phyloP scores from a whole-genome alignment of 2,329 filamentous ascomycete genomes.

The Ceratocystis cubensis region DNA sequence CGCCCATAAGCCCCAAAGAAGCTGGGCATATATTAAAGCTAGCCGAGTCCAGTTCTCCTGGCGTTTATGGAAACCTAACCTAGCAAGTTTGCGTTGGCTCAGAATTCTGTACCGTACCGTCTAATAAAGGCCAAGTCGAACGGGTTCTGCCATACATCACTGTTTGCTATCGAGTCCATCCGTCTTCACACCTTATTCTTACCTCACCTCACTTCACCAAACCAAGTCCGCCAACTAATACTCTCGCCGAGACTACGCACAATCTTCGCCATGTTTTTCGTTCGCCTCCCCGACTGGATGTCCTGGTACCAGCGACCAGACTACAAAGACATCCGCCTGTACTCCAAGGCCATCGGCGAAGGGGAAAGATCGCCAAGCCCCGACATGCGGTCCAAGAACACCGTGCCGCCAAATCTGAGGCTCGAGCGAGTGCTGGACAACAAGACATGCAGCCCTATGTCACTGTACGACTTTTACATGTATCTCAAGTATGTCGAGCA shows the following conservation, averaged over 20 bases:
- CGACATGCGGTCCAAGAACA: slow-evolving; percentile 28
- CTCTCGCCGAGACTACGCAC: no score
- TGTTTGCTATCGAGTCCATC: background rate
- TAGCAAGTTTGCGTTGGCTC: background rate
- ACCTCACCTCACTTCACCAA: no score
- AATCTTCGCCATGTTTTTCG: slow-evolving; percentile 20
- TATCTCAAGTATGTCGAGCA: slow-evolving; percentile 39
- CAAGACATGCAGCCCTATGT: slow-evolving; percentile 40
- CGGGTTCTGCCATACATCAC: background rate
- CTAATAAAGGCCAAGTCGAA: background rate
- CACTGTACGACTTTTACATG: slow-evolving; percentile 40
- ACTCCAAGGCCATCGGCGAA: slow-evolving; percentile 29
- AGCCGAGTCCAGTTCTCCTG: background rate
- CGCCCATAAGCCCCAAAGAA: background rate
- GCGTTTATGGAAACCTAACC: no score
- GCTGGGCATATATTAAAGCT: background rate
- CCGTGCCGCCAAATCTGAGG: slow-evolving; percentile 31
- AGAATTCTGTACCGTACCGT: background rate
- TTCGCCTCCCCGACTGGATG: slow-evolving; percentile 29
- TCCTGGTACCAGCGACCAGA: slow-evolving; percentile 40
- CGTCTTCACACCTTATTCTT: no score
- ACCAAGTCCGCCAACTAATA: no score
- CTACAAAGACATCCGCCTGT: slow-evolving; percentile 37
- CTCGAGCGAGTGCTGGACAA: slow-evolving; percentile 37
- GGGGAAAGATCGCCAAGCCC: slow-evolving; percentile 30